Evolutionary conservation across 441 rosid species (phyloP).

Genomic region (Pelargonium australe): DNA sequence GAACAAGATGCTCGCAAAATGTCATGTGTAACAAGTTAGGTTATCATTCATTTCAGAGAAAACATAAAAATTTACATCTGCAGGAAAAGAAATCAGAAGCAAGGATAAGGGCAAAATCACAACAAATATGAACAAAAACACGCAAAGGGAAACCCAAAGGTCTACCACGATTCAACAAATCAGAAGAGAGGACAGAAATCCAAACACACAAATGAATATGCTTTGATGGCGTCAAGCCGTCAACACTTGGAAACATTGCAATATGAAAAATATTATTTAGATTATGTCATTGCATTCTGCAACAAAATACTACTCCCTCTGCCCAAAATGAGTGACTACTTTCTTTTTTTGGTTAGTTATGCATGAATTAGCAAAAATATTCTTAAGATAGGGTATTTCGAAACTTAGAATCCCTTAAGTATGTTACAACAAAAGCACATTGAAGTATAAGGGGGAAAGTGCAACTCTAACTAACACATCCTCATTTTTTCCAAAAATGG

Average conservation of each 20-base stretch:
- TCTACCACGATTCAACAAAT: not conserved
- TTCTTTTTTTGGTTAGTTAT: too few relatives aligned
- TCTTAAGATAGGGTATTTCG: too few relatives aligned
- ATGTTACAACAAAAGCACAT: too few relatives aligned
- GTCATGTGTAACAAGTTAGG: not conserved
- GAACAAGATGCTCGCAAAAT: not conserved
- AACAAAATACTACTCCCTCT: not conserved
- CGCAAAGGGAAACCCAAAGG: not conserved
- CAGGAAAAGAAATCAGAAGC: not conserved
- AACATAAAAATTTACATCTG: not conserved
- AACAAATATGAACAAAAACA: not conserved
- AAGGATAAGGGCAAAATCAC: not conserved
- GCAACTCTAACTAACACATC: too few relatives aligned
- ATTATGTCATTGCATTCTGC: not conserved
- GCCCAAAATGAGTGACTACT: too few relatives aligned
- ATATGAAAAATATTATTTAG: not conserved
- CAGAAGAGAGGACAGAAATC: not conserved
- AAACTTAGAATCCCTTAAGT: too few relatives aligned
- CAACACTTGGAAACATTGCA: not conserved
- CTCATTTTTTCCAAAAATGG: too few relatives aligned
- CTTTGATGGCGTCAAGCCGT: not conserved
- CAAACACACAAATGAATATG: slow-evolving; percentile 1
- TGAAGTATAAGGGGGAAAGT: too few relatives aligned
- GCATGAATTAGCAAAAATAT: too few relatives aligned
- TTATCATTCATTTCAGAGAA: not conserved